Evolutionary conservation across 108 stramenopile species (phyloP), one percentile per base, ranked within the genome.

Genomic region (Pseudonitzschia multiseries): DNA sequence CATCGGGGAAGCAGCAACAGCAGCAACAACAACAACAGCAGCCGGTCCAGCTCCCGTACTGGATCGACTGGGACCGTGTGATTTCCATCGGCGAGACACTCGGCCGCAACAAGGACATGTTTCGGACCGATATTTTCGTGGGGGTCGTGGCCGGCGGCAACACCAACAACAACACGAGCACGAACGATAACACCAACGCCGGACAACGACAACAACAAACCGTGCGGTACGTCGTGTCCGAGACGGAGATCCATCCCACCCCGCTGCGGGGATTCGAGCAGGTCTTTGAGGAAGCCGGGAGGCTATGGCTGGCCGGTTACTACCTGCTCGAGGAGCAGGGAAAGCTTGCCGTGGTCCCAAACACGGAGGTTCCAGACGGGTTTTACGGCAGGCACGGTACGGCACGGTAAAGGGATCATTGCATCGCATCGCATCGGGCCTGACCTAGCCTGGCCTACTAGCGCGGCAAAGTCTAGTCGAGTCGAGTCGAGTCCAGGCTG

Each of bases 261-360:
- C 51, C 69, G 27, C 28, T 57, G 8, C 41, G 40, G 28, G 36
- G 56, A 12, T 61, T 40, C 22, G 52, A 33, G n/a, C 27, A 14
- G 20, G 36, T 67, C 42, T 68, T 68, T n/a, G 67, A 74, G 13
- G 73, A 74, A 22, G 67, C 36, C 14, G 67, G 63, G 8, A 43
- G 73, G 15, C 48, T 76, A 8, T 74, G 73, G 73, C n/a, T 74
- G 15, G 73, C 42, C 8, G 73, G 73, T 20, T 74, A 74, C 29
- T 62, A 62, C 18, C 26, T 26, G 21, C 26, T 56, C 17, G 1
- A 2, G 13, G 22, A 22, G 54, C 24, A 10, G 2, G 2, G 20
- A 21, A 24, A 20, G 24, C 54, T 22, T 22, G 12, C 54, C 10
- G 54, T 56, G 22, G 54, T 56, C 2, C 54, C 54, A 9, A 56